Evolutionary conservation across 2,329 filamentous ascomycete genomes (phyloP), one percentile per base, ranked within the genome.

Genomic region (Atkinsonella hypoxylon): DNA sequence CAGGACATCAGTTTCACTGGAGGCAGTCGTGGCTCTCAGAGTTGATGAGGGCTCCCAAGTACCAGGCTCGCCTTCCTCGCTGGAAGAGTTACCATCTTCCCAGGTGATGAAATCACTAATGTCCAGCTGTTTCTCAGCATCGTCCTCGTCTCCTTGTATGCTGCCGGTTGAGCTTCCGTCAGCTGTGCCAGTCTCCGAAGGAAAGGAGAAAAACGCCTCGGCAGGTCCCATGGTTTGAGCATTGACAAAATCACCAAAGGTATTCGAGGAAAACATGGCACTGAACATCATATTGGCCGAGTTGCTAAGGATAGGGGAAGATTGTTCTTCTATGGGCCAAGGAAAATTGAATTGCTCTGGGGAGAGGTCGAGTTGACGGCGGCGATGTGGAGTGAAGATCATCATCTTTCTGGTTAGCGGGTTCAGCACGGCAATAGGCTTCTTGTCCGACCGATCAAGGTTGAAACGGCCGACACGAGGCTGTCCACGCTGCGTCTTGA

Each of bases 261-360:
- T 72, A 54, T 75, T 74, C 50, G 71, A 72, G 1, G 76, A 76
- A 50, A 82, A 76, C 68, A 89, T 82, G 58, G 82, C 83, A 46
- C 83, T 83, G 69, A 90, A 81, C 85, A 90, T 89, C 56, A 90
- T 76, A 53, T 88, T 85, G 51, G 82, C 81, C 17, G 81, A 79
- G 53, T 85, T 82, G 62, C 75, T 80, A 54, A 85, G 68, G 60
- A 86, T 79, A 15, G 83, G 80, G 0, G 72, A 72, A 4, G 70
- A 62, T 49, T 72, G 65, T 38, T 69, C 59, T 50, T 69, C 61
- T 46, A 65, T 60, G n/a, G 70, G 59, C 60, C 71, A 74, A 17
- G 72, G 65, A 50, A 77, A 62, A 51, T 77, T 72, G 60, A 78
- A 78, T 47, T 76, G 72, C 61, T 78, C 77, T 0, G 76, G 75